Percentiles rank a stretch among this genome's conserved stretches.
phyloP scores from a whole-genome alignment of 306 rosid genomes.

The Phaseolus lunatus region DNA sequence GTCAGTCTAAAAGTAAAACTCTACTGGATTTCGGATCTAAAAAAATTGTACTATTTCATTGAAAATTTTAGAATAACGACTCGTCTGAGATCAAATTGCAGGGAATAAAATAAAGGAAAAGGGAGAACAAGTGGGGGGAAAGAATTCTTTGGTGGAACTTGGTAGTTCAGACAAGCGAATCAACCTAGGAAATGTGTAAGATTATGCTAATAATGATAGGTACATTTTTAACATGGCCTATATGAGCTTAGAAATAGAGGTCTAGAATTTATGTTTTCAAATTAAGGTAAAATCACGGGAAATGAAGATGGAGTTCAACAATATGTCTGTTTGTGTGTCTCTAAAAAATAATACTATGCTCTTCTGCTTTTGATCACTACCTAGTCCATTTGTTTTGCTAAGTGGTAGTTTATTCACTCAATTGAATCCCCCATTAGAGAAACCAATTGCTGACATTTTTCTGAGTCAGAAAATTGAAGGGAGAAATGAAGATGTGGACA shows the following conservation, averaged over 20 bases:
- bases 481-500: background rate
- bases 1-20: background rate
- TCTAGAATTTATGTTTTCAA: background rate
- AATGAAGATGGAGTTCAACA: background rate
- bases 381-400: background rate
- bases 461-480: background rate
- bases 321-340: background rate
- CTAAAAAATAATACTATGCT: background rate
- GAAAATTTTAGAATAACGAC: conserved; percentile 6
- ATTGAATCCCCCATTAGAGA: background rate
- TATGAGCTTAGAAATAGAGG: background rate
- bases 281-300: background rate
- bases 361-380: background rate
- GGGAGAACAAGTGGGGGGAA: conserved; percentile 9
- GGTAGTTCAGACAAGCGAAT: background rate
- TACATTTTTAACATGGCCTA: conserved; percentile 1
- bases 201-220: background rate
- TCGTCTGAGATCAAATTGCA: background rate
- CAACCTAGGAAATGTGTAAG: background rate
- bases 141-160: background rate
- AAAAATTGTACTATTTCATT: background rate
- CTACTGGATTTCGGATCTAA: conserved; percentile 9
- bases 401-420: background rate
- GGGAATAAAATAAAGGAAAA: conserved; percentile 21
- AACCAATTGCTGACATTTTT: background rate